Conservation (phyloP, 139 green algal species). For the Spirogloea muscicola region DNA sequence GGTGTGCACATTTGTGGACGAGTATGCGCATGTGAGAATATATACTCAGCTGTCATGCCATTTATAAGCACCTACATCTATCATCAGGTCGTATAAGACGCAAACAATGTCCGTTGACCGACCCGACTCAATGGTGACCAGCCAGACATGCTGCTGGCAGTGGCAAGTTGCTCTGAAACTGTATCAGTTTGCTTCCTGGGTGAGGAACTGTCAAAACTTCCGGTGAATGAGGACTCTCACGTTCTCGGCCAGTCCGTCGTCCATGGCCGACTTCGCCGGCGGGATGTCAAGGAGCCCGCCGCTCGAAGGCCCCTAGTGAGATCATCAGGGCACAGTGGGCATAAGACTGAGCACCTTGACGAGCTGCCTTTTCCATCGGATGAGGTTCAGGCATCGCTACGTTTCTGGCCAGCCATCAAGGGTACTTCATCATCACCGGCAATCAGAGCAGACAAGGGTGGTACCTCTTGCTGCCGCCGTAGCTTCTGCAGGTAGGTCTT, state of each 20-base stretch:
- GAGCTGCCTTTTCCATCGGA: neutral
- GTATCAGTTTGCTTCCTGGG: too few relatives aligned
- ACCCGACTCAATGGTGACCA: neutral
- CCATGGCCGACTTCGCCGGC: too few relatives aligned
- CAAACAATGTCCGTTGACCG: neutral
- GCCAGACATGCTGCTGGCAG: neutral
- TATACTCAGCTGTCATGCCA: neutral
- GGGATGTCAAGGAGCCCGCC: too few relatives aligned
- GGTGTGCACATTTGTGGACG: too few relatives aligned
- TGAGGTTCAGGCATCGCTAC: neutral
- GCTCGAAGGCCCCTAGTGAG: too few relatives aligned
- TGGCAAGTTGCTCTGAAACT: too few relatives aligned
- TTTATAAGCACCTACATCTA: neutral
- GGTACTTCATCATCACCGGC: neutral
- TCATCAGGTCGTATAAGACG: neutral
- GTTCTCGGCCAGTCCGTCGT: too few relatives aligned
- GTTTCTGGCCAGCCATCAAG: conserved; percentile 1
- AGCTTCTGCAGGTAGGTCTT: conserved; percentile 50
- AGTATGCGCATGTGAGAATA: neutral
- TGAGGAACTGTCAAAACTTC: too few relatives aligned
- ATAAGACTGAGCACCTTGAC: neutral
- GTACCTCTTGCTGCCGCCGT: conserved; percentile 43
- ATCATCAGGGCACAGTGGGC: neutral
- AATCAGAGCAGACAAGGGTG: neutral
- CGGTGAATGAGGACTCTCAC: too few relatives aligned